Conservation (phyloP, 495 filamentous ascomycete genomes). For the Penicillium desertorum region DNA sequence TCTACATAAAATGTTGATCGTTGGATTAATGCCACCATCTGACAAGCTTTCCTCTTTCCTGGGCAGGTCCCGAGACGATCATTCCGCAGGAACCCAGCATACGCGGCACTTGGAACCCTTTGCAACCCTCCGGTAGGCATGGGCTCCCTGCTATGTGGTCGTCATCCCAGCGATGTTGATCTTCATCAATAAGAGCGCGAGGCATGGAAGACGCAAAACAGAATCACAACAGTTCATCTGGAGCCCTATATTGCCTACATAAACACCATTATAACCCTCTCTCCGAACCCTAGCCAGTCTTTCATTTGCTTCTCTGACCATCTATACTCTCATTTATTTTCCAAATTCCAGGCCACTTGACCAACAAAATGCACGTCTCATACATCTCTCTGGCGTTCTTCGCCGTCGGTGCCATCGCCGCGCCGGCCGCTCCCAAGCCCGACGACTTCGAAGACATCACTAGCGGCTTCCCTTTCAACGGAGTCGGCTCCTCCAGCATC, state of each 20-base stretch:
- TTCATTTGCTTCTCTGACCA: slow-evolving; percentile 19
- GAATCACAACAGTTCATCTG: slow-evolving; percentile 17
- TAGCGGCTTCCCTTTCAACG: slow-evolving; percentile 23
- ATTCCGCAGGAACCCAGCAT: slow-evolving; percentile 21
- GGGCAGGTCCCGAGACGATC: slow-evolving; percentile 18
- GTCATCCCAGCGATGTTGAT: slow-evolving; percentile 24
- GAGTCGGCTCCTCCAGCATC: slow-evolving; percentile 7
- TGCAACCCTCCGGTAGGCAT: slow-evolving; percentile 12
- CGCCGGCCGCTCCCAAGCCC: slow-evolving; percentile 19
- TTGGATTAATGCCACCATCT: slow-evolving; percentile 1
- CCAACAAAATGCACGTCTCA: slow-evolving; percentile 23
- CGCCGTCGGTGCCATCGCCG: slow-evolving; percentile 25
- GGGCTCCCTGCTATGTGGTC: slow-evolving; percentile 21
- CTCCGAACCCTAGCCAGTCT: background rate
- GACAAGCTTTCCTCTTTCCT: slow-evolving; percentile 3
- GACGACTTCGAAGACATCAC: slow-evolving; percentile 9
- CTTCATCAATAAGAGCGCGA: slow-evolving; percentile 12
- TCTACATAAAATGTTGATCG: background rate
- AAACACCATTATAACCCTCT: slow-evolving; percentile 21
- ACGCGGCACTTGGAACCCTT: slow-evolving; percentile 3
- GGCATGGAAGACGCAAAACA: slow-evolving; percentile 24
- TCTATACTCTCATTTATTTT: slow-evolving; percentile 20
- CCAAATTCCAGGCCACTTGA: background rate
- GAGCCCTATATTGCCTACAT: slow-evolving; percentile 13
- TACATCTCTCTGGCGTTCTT: slow-evolving; percentile 29